Base-by-base conservation (phyloP, 2,329 filamentous ascomycete genomes). In the Hypoxylon sp. region DNA sequence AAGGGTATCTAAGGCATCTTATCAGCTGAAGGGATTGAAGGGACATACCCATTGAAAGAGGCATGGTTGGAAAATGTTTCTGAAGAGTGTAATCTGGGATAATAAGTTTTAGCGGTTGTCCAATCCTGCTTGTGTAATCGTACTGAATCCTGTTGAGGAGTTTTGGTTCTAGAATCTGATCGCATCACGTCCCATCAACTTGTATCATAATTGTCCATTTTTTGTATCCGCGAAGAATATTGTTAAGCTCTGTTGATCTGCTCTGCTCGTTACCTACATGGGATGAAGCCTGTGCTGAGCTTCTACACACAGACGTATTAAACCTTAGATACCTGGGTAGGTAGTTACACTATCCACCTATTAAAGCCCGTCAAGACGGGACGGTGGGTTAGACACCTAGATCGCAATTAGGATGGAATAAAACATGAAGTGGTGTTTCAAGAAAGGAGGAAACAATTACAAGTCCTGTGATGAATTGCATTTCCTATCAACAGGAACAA, bases 301-400 rank as follows among this genome's bases (percentile, higher is more conserved):
- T 11, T n/a, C n/a, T n/a, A n/a, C n/a, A 15, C 37, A 41, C 37
- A 21, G 37, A 41, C 25, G 17, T 9, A 6, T 26, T 11, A 21
- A 15, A 20, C 27, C 25, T 32, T 29, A 21, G 13, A 35, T 5
- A 48, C n/a, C n/a, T n/a, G n/a, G n/a, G n/a, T n/a, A n/a, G n/a
- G n/a, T n/a, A n/a, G 40, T 44, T 34, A 45, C 40, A 51, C 45
- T 37, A 41, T 25, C 34, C 29, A 29, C 47, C 35, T 40, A 21
- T 16, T 20, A 29, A n/a, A 34, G n/a, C n/a, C 20, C 12, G 23
- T 16, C n/a, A 21, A 8, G 5, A 23, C 8, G 12, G 15, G 32
- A n/a, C n/a, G n/a, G n/a, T n/a, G n/a, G n/a, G n/a, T n/a, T n/a
- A n/a, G n/a, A n/a, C n/a, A n/a, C n/a, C n/a, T n/a, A n/a, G n/a